A percentile compares a stretch with the other conserved stretches of the same genome.
phyloP scores from a whole-genome alignment of 2,329 filamentous ascomycete species.

The Fusarium hostae region DNA sequence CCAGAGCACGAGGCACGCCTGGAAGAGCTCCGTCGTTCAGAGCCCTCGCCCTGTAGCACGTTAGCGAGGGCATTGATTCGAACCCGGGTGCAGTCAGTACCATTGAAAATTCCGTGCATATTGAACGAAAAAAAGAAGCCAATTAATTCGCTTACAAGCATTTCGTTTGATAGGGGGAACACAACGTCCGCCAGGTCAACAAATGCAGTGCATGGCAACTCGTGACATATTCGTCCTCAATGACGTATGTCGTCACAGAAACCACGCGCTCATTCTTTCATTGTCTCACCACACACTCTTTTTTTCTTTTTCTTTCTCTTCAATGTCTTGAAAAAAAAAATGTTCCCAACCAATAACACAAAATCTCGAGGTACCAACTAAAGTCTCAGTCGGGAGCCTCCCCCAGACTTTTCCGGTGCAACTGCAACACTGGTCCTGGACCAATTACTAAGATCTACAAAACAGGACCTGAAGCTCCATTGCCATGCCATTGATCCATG shows the following conservation, averaged over 20 bases:
- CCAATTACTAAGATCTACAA: constrained; percentile 17
- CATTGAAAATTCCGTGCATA: constrained; percentile 7
- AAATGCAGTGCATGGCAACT: constrained; percentile 16
- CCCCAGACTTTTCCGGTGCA: constrained; percentile 12
- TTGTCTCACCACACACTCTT: constrained; percentile 39
- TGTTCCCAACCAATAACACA: neutral
- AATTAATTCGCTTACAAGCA: constrained; percentile 13
- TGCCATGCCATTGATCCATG: constrained; percentile 1
- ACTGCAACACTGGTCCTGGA: neutral
- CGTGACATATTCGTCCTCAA: constrained; percentile 36
- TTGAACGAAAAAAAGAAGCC: neutral
- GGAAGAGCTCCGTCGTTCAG: constrained; percentile 4
- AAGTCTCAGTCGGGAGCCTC: constrained; percentile 2
- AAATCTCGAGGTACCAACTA: neutral
- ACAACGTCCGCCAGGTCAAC: constrained; percentile 6
- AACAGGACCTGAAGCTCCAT: constrained; percentile 12
- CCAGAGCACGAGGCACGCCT: neutral
- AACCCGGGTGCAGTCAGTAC: constrained; percentile 1
- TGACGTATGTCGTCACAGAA: constrained; percentile 45
- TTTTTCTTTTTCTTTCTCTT: neutral
- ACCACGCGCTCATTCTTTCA: constrained; percentile 43
- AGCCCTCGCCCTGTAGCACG: constrained; percentile 1
- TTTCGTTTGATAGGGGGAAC: neutral
- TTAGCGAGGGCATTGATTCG: constrained; percentile 5
- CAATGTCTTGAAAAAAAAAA: neutral